Percentiles rank a stretch among this genome's conserved stretches.
phyloP scores from a whole-genome alignment of 2,329 filamentous ascomycete species.

The Geosmithia putterillii region DNA sequence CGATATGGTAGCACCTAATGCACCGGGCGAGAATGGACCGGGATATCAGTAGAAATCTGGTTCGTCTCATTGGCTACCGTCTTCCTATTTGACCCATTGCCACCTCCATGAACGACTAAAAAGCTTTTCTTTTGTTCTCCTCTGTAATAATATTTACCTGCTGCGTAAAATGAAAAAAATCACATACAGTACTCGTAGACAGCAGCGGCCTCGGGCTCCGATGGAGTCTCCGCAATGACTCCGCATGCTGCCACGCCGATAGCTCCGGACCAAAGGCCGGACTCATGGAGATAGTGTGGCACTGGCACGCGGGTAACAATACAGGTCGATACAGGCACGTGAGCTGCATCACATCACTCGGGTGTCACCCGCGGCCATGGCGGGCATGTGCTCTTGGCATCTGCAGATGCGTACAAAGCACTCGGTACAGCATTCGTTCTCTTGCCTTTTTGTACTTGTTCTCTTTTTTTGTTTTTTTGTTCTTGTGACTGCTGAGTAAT shows the following conservation, averaged over 20 bases:
- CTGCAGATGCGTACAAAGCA: too few relatives aligned
- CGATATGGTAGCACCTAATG: constrained; percentile 5
- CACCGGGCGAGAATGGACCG: constrained; percentile 12
- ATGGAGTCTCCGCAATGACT: background rate
- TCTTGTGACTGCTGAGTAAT: background rate
- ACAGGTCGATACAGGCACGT: too few relatives aligned
- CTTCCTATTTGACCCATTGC: background rate
- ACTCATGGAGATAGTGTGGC: too few relatives aligned
- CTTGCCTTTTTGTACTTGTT: background rate
- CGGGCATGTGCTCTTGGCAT: too few relatives aligned
- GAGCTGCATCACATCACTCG: too few relatives aligned
- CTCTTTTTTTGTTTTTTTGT: background rate
- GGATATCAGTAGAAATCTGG: constrained; percentile 4
- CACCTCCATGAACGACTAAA: too few relatives aligned
- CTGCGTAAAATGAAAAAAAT: background rate
- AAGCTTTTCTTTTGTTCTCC: too few relatives aligned
- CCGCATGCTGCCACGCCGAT: too few relatives aligned
- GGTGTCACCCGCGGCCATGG: too few relatives aligned
- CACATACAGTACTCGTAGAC: background rate
- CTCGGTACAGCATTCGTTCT: too few relatives aligned
- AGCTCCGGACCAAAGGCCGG: background rate
- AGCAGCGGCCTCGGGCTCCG: constrained; percentile 5
- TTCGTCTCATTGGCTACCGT: background rate
- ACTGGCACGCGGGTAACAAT: background rate
- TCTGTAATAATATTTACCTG: background rate